Conservation (phyloP, 805 yeast species). For the Myxozyma nipponensis region DNA sequence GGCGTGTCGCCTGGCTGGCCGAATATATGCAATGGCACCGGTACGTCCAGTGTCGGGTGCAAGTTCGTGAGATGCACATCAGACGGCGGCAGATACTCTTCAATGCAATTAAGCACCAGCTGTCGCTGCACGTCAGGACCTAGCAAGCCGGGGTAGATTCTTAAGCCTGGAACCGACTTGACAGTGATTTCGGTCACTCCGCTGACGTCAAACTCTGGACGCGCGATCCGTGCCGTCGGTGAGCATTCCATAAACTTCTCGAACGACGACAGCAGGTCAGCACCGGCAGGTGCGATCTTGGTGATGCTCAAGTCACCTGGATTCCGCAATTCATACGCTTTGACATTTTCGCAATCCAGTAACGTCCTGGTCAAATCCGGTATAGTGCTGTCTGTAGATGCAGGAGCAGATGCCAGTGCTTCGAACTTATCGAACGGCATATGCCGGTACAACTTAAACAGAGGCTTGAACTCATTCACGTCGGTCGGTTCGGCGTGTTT, state of each 20-base stretch:
- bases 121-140: conserved; percentile 32
- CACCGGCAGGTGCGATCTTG: neutral
- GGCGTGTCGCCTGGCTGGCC: conserved; percentile 10
- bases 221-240: conserved; percentile 1
- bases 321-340: conserved; percentile 2
- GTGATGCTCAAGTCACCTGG: conserved; percentile 4
- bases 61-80: conserved; percentile 39
- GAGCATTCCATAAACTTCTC: conserved; percentile 5
- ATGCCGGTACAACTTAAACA: conserved; percentile 21
- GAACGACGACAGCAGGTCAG: conserved; percentile 1
- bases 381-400: neutral
- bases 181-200: conserved; percentile 24
- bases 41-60: conserved; percentile 35
- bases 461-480: conserved; percentile 18
- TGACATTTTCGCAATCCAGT: conserved; percentile 10
- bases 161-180: conserved; percentile 38
- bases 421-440: conserved; percentile 9
- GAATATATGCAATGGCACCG: conserved; percentile 37
- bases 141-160: conserved; percentile 31
- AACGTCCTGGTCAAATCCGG: conserved; percentile 1
- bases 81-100: conserved; percentile 35
- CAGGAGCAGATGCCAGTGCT: conserved; percentile 1
- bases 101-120: conserved; percentile 34
- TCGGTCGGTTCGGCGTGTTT: too few species aligned
- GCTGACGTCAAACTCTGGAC: neutral